Conservation (phyloP, 331 rosid genomes). For the Saraca asoca region DNA sequence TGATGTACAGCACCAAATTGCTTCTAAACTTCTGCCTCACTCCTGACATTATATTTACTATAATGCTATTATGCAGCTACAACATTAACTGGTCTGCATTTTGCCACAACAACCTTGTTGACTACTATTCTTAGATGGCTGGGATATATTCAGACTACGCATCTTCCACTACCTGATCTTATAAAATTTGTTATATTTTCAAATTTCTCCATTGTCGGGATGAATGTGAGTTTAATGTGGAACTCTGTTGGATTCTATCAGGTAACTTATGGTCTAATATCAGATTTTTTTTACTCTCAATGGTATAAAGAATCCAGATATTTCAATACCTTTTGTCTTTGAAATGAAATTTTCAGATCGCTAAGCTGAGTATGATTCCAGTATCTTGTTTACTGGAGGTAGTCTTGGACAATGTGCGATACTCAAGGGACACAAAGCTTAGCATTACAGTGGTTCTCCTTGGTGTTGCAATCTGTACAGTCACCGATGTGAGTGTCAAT, state of each 20-base stretch:
- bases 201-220: slow-evolving; percentile 90
- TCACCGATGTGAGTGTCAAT: slow-evolving; percentile 92
- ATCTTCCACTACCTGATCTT: slow-evolving; percentile 75
- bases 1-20: background rate
- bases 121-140: slow-evolving; percentile 68
- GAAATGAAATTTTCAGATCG: slow-evolving; percentile 62
- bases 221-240: slow-evolving; percentile 98
- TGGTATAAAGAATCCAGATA: slow-evolving; percentile 8
- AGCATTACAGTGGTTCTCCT: slow-evolving; percentile 80
- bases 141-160: slow-evolving; percentile 77
- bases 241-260: slow-evolving; percentile 98
- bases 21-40: slow-evolving; percentile 23
- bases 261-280: slow-evolving; percentile 45
- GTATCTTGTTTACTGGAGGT: slow-evolving; percentile 91
- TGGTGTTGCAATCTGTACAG: slow-evolving; percentile 94
- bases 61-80: slow-evolving; percentile 68
- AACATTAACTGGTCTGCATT: slow-evolving; percentile 89
- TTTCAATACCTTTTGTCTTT: slow-evolving; percentile 16
- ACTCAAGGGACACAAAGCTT: slow-evolving; percentile 88
- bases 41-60: slow-evolving; percentile 33
- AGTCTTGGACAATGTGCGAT: slow-evolving; percentile 77
- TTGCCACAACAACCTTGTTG: slow-evolving; percentile 83
- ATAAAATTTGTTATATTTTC: slow-evolving; percentile 85
- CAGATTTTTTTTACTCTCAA: background rate
- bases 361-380: slow-evolving; percentile 96